A percentile compares a stretch with the other conserved stretches of the same genome.
Conservation (phyloP, 768 basidiomycete species). For the Sistotremastrum niveocremeum region DNA sequence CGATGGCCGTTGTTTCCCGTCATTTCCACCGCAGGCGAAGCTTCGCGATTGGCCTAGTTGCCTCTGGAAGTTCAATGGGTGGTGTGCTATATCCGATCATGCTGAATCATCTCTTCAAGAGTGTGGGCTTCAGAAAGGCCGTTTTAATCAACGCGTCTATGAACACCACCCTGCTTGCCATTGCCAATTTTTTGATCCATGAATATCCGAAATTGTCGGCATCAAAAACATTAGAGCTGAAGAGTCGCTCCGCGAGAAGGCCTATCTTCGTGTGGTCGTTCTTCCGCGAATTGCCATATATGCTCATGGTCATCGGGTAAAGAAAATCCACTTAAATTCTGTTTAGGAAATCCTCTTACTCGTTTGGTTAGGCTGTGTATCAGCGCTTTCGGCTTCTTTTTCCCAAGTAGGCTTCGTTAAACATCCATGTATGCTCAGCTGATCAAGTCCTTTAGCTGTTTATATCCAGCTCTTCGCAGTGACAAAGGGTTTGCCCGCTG, state of each 20-base stretch:
- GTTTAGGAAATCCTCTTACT: not conserved
- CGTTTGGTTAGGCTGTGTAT: constrained; percentile 9
- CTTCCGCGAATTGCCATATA: constrained; percentile 3
- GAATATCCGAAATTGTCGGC: constrained; percentile 23
- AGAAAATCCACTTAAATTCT: not conserved
- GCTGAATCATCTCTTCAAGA: constrained; percentile 17
- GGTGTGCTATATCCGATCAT: constrained; percentile 20
- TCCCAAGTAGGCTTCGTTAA: not conserved
- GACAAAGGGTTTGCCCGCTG: constrained; percentile 2
- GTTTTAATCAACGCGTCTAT: too few species aligned
- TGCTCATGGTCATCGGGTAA: constrained; percentile 1
- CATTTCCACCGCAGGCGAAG: constrained; percentile 29
- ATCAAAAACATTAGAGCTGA: not conserved
- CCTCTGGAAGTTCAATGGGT: constrained; percentile 22
- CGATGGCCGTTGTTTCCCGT: constrained; percentile 30
- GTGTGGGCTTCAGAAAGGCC: constrained; percentile 6
- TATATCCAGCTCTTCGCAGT: constrained; percentile 8
- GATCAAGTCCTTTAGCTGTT: not conserved
- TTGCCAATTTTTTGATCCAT: constrained; percentile 7
- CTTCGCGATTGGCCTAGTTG: constrained; percentile 28
- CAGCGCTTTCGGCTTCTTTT: not conserved
- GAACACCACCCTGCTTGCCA: not conserved
- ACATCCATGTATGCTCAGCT: too few species aligned
- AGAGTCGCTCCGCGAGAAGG: constrained; percentile 29
- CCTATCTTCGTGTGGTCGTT: constrained; percentile 29